Evolutionary conservation across 1,284 basidiomycete species (phyloP).

Genomic region (Grifola frondosa): DNA sequence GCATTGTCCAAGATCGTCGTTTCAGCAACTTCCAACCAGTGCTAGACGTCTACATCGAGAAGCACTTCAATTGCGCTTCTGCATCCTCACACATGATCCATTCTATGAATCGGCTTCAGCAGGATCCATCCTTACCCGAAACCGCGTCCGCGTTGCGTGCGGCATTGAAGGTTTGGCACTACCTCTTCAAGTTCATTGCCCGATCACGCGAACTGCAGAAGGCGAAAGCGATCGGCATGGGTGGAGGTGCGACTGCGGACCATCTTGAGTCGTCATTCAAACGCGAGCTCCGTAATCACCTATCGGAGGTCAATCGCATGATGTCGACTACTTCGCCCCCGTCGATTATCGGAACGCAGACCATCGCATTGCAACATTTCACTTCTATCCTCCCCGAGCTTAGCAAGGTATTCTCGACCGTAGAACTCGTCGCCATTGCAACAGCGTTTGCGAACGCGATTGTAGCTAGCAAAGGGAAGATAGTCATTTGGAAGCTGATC

Average conservation of each 20-base stretch:
- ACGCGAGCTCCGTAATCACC: constrained; percentile 73
- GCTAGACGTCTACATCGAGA: constrained; percentile 89
- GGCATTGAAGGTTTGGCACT: constrained; percentile 95
- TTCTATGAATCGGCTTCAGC: constrained; percentile 84
- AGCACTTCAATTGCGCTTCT: constrained; percentile 80
- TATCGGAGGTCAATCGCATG: constrained; percentile 83
- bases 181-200: constrained; percentile 93
- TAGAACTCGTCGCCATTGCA: constrained; percentile 83
- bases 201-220: constrained; percentile 88
- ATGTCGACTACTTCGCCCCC: constrained; percentile 81
- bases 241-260: constrained; percentile 77
- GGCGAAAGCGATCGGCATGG: constrained; percentile 73
- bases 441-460: constrained; percentile 89
- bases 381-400: constrained; percentile 90
- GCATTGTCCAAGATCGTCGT: constrained; percentile 91
- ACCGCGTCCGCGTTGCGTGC: constrained; percentile 80
- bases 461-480: constrained; percentile 78
- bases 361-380: constrained; percentile 91
- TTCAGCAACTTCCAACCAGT: constrained; percentile 95
- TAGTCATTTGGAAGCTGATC: constrained; percentile 91
- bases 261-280: constrained; percentile 88
- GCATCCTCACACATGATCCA: constrained; percentile 82
- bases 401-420: constrained; percentile 72
- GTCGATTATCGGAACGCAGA: constrained; percentile 94
- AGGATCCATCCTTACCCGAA: constrained; percentile 72